Base-by-base conservation (phyloP, 2,329 filamentous ascomycete species). In the Fusarium staphyleae region DNA sequence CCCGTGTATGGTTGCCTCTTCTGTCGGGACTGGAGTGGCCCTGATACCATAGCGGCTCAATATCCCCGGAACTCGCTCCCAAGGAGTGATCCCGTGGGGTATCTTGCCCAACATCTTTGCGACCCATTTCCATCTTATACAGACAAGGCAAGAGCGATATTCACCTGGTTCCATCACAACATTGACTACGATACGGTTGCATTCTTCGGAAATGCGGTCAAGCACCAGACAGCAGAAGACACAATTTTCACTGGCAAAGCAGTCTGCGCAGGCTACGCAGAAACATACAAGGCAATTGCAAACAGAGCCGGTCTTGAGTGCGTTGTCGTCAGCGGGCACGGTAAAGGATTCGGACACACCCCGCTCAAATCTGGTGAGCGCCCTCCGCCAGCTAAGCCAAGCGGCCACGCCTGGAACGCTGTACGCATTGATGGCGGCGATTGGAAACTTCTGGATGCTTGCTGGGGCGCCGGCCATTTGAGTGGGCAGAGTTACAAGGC, bases 91-190 rank as follows among this genome's bases (percentile, higher is more conserved):
- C 86, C 88, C 0, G 78, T 95, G 3, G 84, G 82, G 15, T 90
- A 90, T 76, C 81, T 99, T 18, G 92, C 93, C 0, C 82, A 84
- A 44, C 84, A 89, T 44, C 82, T 98, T 15, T 96, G 91, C 51
- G 79, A 81, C 4, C 88, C 89, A 0, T 97, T 98, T 69, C 75
- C 85, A 1, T 96, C 91, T 1, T 76, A 79, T 1, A 96, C 93
- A 0, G 93, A 98, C 73, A 97, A 97, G 76, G 93, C 95, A 3
- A 84, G 95, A 22, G 91, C 87, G 2, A 90, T 99, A 54, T 98
- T 98, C 70, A 91, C 90, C 1, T 99, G 95, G 95, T 86, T 93
- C 33, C 93, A 98, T 74, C 87, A 98, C 73, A 98, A 98, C 66
- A 87, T 99, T 52, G 81, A 81, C 39, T 99, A 98, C 71, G 91